A percentile compares a stretch with the other conserved stretches of the same genome.
phyloP scores from a whole-genome alignment of 148 eudicot genomes.

The Vaccinium corymbosum region DNA sequence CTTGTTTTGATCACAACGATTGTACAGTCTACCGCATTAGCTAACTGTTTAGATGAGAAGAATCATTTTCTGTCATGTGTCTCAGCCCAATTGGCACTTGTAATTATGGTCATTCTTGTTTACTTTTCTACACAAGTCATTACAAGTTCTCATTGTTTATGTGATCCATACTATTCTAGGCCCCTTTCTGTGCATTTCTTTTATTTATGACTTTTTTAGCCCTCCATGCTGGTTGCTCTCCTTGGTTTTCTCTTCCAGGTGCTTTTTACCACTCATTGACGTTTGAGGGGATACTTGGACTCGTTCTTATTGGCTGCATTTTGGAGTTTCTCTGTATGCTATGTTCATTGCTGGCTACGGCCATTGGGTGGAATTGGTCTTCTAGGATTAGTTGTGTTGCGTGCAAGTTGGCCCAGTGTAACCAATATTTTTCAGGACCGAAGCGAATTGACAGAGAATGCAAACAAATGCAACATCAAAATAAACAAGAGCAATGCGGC shows the following conservation, averaged over 20 bases:
- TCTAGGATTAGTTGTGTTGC: not conserved
- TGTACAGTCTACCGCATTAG: slow-evolving; percentile 47
- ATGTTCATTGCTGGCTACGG: not conserved
- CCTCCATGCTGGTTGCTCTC: not conserved
- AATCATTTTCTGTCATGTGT: slow-evolving; percentile 13
- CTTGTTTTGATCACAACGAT: slow-evolving; percentile 12
- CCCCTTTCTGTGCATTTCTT: not conserved
- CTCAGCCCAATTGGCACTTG: slow-evolving; percentile 39
- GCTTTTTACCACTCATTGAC: not conserved
- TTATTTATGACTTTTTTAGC: not conserved
- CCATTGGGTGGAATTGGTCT: not conserved
- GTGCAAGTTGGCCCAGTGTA: too few species aligned
- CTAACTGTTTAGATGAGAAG: slow-evolving; percentile 23
- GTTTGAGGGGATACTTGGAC: slow-evolving; percentile 3
- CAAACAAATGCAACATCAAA: too few species aligned
- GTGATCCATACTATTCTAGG: slow-evolving; percentile 25
- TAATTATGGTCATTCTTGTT: slow-evolving; percentile 51
- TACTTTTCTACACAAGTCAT: slow-evolving; percentile 36
- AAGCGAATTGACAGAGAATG: too few species aligned
- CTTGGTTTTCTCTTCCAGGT: slow-evolving; percentile 12
- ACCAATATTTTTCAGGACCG: too few species aligned
- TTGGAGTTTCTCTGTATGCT: not conserved
- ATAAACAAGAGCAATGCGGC: too few species aligned
- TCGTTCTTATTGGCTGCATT: not conserved
- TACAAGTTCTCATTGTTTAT: slow-evolving; percentile 23